A percentile compares a stretch with the other conserved stretches of the same genome.
Evolutionary conservation across 306 rosid species (phyloP).

Genomic region (Senna tora): DNA sequence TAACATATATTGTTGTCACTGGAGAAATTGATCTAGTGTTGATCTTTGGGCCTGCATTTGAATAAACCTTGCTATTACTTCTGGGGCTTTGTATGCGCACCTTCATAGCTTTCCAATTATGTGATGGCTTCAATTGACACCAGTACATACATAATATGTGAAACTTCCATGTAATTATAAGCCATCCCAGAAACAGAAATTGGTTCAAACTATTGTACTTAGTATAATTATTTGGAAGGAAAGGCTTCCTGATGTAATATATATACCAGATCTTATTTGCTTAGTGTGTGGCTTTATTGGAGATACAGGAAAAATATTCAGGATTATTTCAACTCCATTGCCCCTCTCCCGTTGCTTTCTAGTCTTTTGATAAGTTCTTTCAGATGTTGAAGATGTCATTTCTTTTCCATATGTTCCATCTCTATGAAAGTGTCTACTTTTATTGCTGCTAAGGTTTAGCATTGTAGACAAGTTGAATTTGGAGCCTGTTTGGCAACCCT

Average conservation of each 20-base stretch:
- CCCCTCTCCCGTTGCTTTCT: background rate
- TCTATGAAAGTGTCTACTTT: no score
- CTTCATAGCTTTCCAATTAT: slow-evolving; percentile 29
- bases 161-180: slow-evolving; percentile 39
- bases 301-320: slow-evolving; percentile 1
- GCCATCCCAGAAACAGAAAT: slow-evolving; percentile 44
- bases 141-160: slow-evolving; percentile 39
- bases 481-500: no score
- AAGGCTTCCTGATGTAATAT: slow-evolving; percentile 52
- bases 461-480: no score
- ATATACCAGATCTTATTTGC: slow-evolving; percentile 36
- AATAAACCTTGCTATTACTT: slow-evolving; percentile 29
- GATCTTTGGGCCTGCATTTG: slow-evolving; percentile 34
- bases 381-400: background rate
- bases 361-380: no score
- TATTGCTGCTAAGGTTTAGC: no score
- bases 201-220: slow-evolving; percentile 43
- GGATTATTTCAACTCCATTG: background rate
- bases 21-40: slow-evolving; percentile 31
- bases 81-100: slow-evolving; percentile 35
- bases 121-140: slow-evolving; percentile 40
- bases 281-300: slow-evolving; percentile 45
- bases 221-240: slow-evolving; percentile 58
- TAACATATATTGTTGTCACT: slow-evolving; percentile 12
- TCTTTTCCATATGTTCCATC: no score